phyloP scores from a whole-genome alignment of 176 grass and related monocot genomes.

The Aegilops bicornis region DNA sequence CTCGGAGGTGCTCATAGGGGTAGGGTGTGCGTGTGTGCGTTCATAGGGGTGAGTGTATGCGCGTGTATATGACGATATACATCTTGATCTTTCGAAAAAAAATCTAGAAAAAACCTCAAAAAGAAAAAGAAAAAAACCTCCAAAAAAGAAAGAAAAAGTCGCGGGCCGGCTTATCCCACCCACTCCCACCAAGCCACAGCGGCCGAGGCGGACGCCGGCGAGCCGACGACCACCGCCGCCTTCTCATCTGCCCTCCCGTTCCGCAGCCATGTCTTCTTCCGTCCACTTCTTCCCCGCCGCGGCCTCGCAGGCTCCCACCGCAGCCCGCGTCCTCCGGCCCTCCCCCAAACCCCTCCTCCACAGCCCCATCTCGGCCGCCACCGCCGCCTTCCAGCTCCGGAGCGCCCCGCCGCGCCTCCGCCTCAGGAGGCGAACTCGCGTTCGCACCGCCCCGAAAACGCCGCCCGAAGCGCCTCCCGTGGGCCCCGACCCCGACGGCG shows the following conservation, averaged over 20 bases:
- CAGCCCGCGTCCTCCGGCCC: constrained; percentile 21
- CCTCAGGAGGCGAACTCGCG: constrained; percentile 3
- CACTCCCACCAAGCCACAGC: neutral
- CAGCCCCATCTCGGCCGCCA: constrained; percentile 12
- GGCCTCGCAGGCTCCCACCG: constrained; percentile 41
- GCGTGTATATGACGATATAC: too few relatives aligned
- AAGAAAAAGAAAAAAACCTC: too few relatives aligned
- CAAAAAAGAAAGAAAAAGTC: too few relatives aligned
- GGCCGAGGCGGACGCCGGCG: constrained; percentile 32
- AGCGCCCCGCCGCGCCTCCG: constrained; percentile 14
- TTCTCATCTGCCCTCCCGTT: neutral
- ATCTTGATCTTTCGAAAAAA: too few relatives aligned
- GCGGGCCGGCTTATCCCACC: constrained; percentile 25
- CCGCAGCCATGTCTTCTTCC: constrained; percentile 52
- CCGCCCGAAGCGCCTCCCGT: constrained; percentile 50
- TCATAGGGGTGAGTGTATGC: too few relatives aligned
- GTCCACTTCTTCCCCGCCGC: constrained; percentile 66
- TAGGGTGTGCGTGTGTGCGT: too few relatives aligned
- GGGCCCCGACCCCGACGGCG: constrained; percentile 38
- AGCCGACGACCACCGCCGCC: constrained; percentile 6
- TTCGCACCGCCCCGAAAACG: constrained; percentile 8
- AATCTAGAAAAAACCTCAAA: too few relatives aligned
- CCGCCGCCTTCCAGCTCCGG: constrained; percentile 17
- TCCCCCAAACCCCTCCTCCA: constrained; percentile 32
- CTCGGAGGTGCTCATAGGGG: too few relatives aligned